Evolutionary conservation across 192 early-diverging fungal species (phyloP), one percentile per base, ranked within the genome.

Genomic region (Backusella australiensis): DNA sequence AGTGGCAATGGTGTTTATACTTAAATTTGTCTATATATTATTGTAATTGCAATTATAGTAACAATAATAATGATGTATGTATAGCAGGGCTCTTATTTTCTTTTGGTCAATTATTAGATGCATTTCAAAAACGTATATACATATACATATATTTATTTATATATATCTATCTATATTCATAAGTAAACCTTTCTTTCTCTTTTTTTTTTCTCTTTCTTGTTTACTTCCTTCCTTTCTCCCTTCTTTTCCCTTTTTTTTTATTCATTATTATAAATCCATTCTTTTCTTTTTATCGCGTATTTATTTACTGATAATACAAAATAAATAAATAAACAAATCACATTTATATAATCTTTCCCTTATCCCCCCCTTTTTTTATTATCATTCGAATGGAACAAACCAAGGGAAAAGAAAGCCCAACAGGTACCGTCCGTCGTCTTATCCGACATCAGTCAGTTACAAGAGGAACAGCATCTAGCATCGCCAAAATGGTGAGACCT

Each of bases 401-500:
- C 15, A 36, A 35, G 29, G 35, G n/a, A 23, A 63, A 29, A 63
- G 56, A 29, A 14, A 11, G 26, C 6, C 5, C 67, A 34, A n/a
- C 34, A 6, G 29, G 34, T 35, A 35, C 67, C 35, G 5, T 68
- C 0, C 67, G 67, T 36, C 67, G 67, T 15, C 34, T 35, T 68
- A 68, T 36, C 23, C 11, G 70, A 71, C n/a, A 71, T n/a, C 70
- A 71, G 6, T 71, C 70, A 19, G 34, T 71, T 34, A 49, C 41
- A 17, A 23, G 70, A 34, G 70, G 70, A 26, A 71, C 70, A 32
- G 70, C 70, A 14, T 71, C 70, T 21, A 71, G 70, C 29, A 39
- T 36, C 14, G 70, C 70, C 12, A 71, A 71, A 49, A 44, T 44
- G 15, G 70, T 71, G 29, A 44, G 39, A 17, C 70, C 70, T 68